Evolutionary conservation across 306 rosid species (phyloP).

Genomic region (Crataegus laevigata): DNA sequence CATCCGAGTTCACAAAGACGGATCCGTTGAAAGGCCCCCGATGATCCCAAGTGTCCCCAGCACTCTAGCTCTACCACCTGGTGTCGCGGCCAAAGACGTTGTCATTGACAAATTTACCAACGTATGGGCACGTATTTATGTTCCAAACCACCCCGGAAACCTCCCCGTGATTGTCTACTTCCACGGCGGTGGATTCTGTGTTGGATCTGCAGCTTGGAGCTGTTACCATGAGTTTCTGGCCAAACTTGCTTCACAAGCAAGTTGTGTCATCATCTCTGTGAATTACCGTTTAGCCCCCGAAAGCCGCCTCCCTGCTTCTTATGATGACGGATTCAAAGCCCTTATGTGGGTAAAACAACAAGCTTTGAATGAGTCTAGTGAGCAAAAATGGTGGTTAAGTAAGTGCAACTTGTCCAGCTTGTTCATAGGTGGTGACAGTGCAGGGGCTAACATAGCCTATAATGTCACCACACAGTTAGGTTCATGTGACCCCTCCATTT

Average conservation of each 20-base stretch:
- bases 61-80: slow-evolving; percentile 24
- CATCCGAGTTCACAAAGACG: slow-evolving; percentile 54
- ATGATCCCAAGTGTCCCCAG: slow-evolving; percentile 52
- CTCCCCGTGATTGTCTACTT: slow-evolving; percentile 65
- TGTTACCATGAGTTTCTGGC: slow-evolving; percentile 75
- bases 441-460: slow-evolving; percentile 87
- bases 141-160: slow-evolving; percentile 23
- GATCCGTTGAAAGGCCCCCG: slow-evolving; percentile 54
- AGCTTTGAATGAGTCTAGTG: slow-evolving; percentile 18
- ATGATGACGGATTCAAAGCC: slow-evolving; percentile 59
- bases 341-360: slow-evolving; percentile 72
- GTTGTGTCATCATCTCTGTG: slow-evolving; percentile 53
- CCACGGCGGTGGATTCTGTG: slow-evolving; percentile 95
- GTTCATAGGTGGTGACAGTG: slow-evolving; percentile 75
- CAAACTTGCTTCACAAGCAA: slow-evolving; percentile 47
- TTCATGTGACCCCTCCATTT: slow-evolving; percentile 17
- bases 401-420: slow-evolving; percentile 39
- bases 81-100: slow-evolving; percentile 48
- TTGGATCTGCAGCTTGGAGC: slow-evolving; percentile 85
- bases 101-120: slow-evolving; percentile 44
- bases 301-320: slow-evolving; percentile 61
- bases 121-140: slow-evolving; percentile 64
- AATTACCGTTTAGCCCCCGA: slow-evolving; percentile 76
- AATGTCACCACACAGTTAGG: slow-evolving; percentile 41
- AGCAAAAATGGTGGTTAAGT: slow-evolving; percentile 65